Conservation (phyloP, 2,329 filamentous ascomycete genomes). For the Colletotrichum endophyticum region DNA sequence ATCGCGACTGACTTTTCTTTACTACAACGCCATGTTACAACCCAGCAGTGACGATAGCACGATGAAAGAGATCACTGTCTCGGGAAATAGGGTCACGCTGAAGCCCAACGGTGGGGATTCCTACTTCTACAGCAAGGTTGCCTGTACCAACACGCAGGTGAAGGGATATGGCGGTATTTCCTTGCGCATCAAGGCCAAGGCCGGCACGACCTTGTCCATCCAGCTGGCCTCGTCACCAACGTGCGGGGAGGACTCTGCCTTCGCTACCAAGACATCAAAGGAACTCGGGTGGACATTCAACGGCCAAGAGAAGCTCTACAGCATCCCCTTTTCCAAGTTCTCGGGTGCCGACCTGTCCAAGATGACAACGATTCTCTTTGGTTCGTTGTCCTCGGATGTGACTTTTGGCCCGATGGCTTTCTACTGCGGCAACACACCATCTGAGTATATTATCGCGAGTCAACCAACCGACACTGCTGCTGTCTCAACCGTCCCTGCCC, state of each 20-base stretch:
- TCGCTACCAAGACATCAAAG: conserved; percentile 42
- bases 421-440: conserved; percentile 58
- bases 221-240: conserved; percentile 53
- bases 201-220: conserved; percentile 54
- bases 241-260: conserved; percentile 45
- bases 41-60: conserved; percentile 62
- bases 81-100: conserved; percentile 55
- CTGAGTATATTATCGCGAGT: conserved; percentile 52
- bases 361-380: conserved; percentile 56
- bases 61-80: conserved; percentile 59
- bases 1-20: conserved; percentile 65
- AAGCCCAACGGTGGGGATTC: conserved; percentile 53
- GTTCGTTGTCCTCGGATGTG: conserved; percentile 47
- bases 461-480: conserved; percentile 43
- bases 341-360: conserved; percentile 54
- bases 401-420: conserved; percentile 62
- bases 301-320: conserved; percentile 62
- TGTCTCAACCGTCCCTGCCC: conserved; percentile 52
- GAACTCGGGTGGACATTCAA: conserved; percentile 67
- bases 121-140: conserved; percentile 64
- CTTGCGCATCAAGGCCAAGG: conserved; percentile 57
- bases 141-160: conserved; percentile 52
- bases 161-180: conserved; percentile 59
- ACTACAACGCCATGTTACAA: conserved; percentile 62
- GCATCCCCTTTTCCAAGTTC: conserved; percentile 60